phyloP scores from a whole-genome alignment of 169 alveolate species.

The Eimeria necatrix region DNA sequence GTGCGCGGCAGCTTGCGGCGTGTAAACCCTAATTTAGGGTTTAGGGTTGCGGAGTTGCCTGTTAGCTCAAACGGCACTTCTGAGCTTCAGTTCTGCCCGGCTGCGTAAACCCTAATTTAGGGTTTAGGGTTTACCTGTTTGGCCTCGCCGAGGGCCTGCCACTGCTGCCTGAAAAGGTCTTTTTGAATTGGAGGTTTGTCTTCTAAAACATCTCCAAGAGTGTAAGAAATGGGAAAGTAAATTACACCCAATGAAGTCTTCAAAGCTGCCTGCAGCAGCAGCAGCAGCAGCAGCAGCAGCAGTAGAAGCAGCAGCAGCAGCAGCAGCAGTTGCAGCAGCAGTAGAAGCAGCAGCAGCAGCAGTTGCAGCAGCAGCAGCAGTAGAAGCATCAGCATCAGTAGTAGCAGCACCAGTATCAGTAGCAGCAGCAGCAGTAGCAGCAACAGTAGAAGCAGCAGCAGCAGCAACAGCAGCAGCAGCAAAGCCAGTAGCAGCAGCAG shows the following conservation, averaged over 20 bases:
- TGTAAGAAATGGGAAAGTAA: conserved; percentile 85
- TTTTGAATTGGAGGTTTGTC: conserved; percentile 81
- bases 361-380: neutral
- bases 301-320: neutral
- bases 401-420: too few species aligned
- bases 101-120: neutral
- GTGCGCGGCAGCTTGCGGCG: too few species aligned
- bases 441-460: too few species aligned
- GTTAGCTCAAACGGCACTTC: too few species aligned
- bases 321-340: neutral
- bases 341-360: neutral
- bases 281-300: neutral
- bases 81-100: too few species aligned
- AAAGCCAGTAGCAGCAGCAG: too few species aligned
- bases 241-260: conserved; percentile 84
- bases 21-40: too few species aligned
- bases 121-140: conserved; percentile 81
- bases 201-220: conserved; percentile 81
- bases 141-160: conserved; percentile 86
- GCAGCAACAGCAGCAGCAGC: too few species aligned
- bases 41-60: too few species aligned
- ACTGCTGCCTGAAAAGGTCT: conserved; percentile 83
- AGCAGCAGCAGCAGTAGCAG: too few species aligned
- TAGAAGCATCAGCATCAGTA: too few species aligned
- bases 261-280: conserved; percentile 84